Conservation (phyloP, 2,329 filamentous ascomycete genomes). For the Myriosclerotinia scirpicola region DNA sequence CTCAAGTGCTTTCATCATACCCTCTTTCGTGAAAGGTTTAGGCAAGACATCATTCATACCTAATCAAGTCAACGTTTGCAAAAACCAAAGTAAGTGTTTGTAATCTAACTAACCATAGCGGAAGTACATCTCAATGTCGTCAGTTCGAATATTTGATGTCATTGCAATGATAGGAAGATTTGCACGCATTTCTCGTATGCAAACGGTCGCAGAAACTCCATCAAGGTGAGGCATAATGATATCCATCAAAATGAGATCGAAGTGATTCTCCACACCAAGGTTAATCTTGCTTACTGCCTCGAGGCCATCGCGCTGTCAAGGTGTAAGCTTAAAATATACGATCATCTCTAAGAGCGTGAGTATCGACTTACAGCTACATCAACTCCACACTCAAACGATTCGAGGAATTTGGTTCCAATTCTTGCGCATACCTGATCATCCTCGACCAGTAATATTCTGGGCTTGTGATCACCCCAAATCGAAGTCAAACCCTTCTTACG, state of each 20-base stretch:
- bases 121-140: slow-evolving; percentile 97
- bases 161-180: slow-evolving; percentile 91
- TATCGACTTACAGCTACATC: slow-evolving; percentile 61
- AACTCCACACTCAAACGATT: slow-evolving; percentile 65
- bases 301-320: slow-evolving; percentile 71
- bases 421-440: slow-evolving; percentile 68
- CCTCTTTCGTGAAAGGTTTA: slow-evolving; percentile 92
- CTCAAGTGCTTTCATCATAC: slow-evolving; percentile 80
- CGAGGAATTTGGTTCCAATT: slow-evolving; percentile 67
- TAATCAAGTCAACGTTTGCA: slow-evolving; percentile 46
- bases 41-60: slow-evolving; percentile 98
- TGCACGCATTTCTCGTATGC: slow-evolving; percentile 84
- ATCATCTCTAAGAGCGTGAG: neutral
- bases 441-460: slow-evolving; percentile 87
- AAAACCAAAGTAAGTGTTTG: slow-evolving; percentile 15
- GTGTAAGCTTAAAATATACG: slow-evolving; percentile 25
- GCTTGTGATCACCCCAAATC: slow-evolving; percentile 62
- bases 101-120: slow-evolving; percentile 71
- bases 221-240: slow-evolving; percentile 98
- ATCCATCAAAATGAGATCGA: slow-evolving; percentile 78
- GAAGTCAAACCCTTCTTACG: slow-evolving; percentile 46
- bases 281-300: slow-evolving; percentile 87
- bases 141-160: slow-evolving; percentile 96
- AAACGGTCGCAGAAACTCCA: slow-evolving; percentile 88
- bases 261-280: slow-evolving; percentile 47